Evolutionary conservation across 352 stramenopile species (phyloP).

Genomic region (Halophytophthora polymorphica): DNA sequence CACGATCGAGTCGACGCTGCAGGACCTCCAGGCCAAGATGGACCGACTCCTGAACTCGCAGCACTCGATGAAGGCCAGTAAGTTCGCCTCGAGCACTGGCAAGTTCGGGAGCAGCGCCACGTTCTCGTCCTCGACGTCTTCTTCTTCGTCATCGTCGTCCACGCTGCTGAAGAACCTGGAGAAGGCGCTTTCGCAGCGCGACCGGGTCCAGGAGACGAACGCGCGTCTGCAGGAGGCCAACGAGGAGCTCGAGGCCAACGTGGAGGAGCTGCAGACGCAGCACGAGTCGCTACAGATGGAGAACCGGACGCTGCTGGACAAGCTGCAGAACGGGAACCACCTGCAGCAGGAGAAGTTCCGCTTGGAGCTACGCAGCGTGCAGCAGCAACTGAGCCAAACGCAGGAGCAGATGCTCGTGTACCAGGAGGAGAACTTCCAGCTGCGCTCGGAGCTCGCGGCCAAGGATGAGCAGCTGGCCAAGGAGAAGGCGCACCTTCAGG

Average conservation of each 20-base stretch:
- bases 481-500: conserved; percentile 53
- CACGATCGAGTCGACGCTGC: conserved; percentile 70
- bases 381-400: conserved; percentile 59
- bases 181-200: conserved; percentile 62
- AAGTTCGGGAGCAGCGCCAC: conserved; percentile 14
- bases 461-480: conserved; percentile 59
- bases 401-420: conserved; percentile 72
- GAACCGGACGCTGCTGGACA: conserved; percentile 66
- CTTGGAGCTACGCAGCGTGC: conserved; percentile 52
- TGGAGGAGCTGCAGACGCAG: conserved; percentile 60
- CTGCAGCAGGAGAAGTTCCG: conserved; percentile 74
- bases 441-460: conserved; percentile 47
- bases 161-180: conserved; percentile 73
- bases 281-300: conserved; percentile 63
- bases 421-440: conserved; percentile 63
- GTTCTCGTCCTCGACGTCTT: conserved; percentile 24
- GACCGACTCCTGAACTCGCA: conserved; percentile 69
- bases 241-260: conserved; percentile 44
- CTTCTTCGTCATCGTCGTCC: conserved; percentile 32
- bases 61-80: conserved; percentile 39
- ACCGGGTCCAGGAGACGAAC: conserved; percentile 60
- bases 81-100: conserved; percentile 35
- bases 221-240: conserved; percentile 45
- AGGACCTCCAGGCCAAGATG: conserved; percentile 79
- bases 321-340: conserved; percentile 60